Evolutionary conservation across 1,284 basidiomycete species (phyloP).

Genomic region (Moniliophthora roreri): DNA sequence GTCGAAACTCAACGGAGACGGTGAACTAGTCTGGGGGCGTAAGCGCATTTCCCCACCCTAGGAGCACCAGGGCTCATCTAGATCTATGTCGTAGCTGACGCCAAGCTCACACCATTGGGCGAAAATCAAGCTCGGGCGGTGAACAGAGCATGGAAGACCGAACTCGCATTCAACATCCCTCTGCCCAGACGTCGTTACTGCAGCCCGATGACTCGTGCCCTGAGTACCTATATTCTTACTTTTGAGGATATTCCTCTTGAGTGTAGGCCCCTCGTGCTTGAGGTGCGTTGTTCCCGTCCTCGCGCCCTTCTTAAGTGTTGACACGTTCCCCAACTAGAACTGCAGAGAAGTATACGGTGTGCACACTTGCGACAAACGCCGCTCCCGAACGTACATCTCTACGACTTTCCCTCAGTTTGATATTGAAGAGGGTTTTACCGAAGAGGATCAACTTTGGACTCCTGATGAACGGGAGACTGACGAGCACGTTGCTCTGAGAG

Average conservation of each 20-base stretch:
- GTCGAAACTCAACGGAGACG: conserved; percentile 71
- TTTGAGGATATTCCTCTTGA: conserved; percentile 47
- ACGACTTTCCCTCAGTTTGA: conserved; percentile 57
- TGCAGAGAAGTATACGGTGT: conserved; percentile 68
- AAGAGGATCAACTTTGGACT: conserved; percentile 73
- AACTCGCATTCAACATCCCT: conserved; percentile 53
- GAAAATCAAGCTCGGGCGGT: conserved; percentile 61
- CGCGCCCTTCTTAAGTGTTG: not conserved
- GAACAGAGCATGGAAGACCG: conserved; percentile 56
- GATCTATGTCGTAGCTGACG: conserved; percentile 63
- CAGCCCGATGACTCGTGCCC: conserved; percentile 74
- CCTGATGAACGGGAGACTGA: conserved; percentile 65
- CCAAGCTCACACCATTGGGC: conserved; percentile 69
- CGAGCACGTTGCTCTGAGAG: conserved; percentile 53
- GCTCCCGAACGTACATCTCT: conserved; percentile 51
- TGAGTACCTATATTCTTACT: conserved; percentile 66
- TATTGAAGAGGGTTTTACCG: conserved; percentile 69
- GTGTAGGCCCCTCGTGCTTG: conserved; percentile 42
- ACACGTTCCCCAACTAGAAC: conserved; percentile 39
- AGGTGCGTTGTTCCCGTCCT: conserved; percentile 35
- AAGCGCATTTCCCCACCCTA: conserved; percentile 29
- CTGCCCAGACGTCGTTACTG: conserved; percentile 64
- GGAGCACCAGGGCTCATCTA: conserved; percentile 1
- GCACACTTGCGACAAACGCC: conserved; percentile 75
- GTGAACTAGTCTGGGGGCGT: conserved; percentile 78